Percentiles rank a stretch among this genome's conserved stretches.
Evolutionary conservation across 495 filamentous ascomycete genomes (phyloP).

Genomic region (Filosporella fistucella): DNA sequence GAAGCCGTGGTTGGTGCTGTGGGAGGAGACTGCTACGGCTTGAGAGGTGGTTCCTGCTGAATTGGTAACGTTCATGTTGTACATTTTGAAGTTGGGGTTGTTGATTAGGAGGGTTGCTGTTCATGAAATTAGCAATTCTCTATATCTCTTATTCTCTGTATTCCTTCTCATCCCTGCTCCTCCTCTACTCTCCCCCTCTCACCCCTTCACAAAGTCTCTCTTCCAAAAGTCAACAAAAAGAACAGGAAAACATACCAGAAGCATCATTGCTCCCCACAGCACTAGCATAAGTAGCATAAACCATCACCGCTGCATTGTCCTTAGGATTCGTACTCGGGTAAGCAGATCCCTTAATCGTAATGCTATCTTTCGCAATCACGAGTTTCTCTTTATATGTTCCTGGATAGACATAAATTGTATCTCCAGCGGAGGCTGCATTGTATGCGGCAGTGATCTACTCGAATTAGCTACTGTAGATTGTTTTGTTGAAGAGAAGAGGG

Average conservation of each 20-base stretch:
- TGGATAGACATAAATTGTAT: conserved; percentile 18
- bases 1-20: conserved; percentile 20
- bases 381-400: conserved; percentile 34
- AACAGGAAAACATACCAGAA: conserved; percentile 23
- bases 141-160: no score
- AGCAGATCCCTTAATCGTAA: conserved; percentile 26
- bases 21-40: conserved; percentile 40
- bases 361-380: conserved; percentile 44
- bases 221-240: no score
- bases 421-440: conserved; percentile 1
- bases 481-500: neutral
- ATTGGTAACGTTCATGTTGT: conserved; percentile 45
- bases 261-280: conserved; percentile 30
- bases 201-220: no score
- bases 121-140: neutral
- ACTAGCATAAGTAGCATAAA: neutral
- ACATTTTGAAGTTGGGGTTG: conserved; percentile 32
- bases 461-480: neutral
- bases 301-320: conserved; percentile 6
- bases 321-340: conserved; percentile 2
- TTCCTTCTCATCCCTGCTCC: no score
- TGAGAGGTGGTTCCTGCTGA: conserved; percentile 32
- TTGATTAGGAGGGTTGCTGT: conserved; percentile 17
- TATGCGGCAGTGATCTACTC: conserved; percentile 3
- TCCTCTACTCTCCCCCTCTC: no score